These are phyloP conservation scores for Ascosphaera apis DNA, from an alignment of 2,329 filamentous ascomycete species.

Conservation along the genomic window DNA sequence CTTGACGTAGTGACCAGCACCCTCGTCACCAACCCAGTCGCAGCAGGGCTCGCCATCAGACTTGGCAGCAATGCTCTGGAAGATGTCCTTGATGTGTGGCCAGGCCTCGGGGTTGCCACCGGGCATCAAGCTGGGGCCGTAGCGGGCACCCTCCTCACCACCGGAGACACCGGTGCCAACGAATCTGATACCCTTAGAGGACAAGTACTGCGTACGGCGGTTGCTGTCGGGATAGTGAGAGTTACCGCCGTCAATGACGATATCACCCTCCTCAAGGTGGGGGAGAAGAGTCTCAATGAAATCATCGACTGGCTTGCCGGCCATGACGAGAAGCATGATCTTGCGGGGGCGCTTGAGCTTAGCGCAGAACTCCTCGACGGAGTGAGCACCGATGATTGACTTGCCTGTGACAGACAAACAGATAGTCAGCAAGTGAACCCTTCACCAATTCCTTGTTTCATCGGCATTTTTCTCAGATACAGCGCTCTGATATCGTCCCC, in stretches of 20 bases:
- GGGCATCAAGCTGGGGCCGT: slow-evolving; percentile 94
- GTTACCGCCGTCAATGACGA: slow-evolving; percentile 99
- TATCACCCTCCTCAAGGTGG: slow-evolving; percentile 64
- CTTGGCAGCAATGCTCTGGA: slow-evolving; percentile 95
- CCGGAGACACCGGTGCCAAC: slow-evolving; percentile 95
- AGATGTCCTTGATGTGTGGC: slow-evolving; percentile 96
- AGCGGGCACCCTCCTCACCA: slow-evolving; percentile 97
- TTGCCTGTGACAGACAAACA: slow-evolving; percentile 34
- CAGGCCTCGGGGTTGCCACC: slow-evolving; percentile 96
- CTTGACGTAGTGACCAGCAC: slow-evolving; percentile 99
- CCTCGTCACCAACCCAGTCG: slow-evolving; percentile 98
- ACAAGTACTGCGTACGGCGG: slow-evolving; percentile 79
- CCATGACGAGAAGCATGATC: slow-evolving; percentile 98
- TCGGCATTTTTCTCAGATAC: neutral
- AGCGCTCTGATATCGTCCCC: neutral
- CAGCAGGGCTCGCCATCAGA: slow-evolving; percentile 94
- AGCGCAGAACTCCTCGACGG: slow-evolving; percentile 76
- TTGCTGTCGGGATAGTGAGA: slow-evolving; percentile 98
- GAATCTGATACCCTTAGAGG: slow-evolving; percentile 72
- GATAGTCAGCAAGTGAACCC: slow-evolving; percentile 16
- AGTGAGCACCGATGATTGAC: slow-evolving; percentile 81
- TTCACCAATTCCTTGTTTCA: neutral
- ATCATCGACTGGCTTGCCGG: slow-evolving; percentile 90
- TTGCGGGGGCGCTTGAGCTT: slow-evolving; percentile 96
- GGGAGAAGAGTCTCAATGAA: slow-evolving; percentile 92